Conservation (phyloP, 106 monocot genomes). For the Dioscorea alata region DNA sequence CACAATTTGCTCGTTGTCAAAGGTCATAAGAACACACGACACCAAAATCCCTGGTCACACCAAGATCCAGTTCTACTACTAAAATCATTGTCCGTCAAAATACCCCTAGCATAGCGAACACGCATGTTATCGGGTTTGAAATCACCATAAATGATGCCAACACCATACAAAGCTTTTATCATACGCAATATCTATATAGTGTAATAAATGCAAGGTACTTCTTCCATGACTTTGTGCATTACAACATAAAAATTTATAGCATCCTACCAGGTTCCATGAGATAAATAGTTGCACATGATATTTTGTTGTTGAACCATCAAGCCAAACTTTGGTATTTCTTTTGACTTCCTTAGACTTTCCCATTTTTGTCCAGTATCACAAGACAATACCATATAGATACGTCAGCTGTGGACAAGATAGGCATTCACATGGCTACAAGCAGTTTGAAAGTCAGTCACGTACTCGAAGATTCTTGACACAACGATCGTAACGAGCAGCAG, state of each 20-base stretch:
- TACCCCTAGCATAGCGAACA: slow-evolving; percentile 68
- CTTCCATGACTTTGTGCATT: slow-evolving; percentile 64
- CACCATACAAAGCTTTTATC: slow-evolving; percentile 67
- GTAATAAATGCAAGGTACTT: slow-evolving; percentile 85
- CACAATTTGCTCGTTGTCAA: slow-evolving; percentile 93
- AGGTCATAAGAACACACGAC: slow-evolving; percentile 79
- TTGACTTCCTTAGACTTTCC: too few relatives aligned
- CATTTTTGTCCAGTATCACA: too few relatives aligned
- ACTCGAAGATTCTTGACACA: too few relatives aligned
- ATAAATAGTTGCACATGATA: too few relatives aligned
- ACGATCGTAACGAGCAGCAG: too few relatives aligned
- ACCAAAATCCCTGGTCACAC: slow-evolving; percentile 81
- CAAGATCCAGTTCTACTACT: slow-evolving; percentile 43
- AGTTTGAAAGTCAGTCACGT: too few relatives aligned
- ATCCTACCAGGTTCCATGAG: slow-evolving; percentile 46
- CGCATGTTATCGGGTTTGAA: slow-evolving; percentile 96
- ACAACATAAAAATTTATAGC: slow-evolving; percentile 88
- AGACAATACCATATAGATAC: too few relatives aligned
- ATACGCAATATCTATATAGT: slow-evolving; percentile 86
- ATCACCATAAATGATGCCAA: slow-evolving; percentile 90
- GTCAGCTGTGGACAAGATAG: too few relatives aligned
- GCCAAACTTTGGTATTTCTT: too few relatives aligned
- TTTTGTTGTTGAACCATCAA: too few relatives aligned
- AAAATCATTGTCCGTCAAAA: slow-evolving; percentile 46
- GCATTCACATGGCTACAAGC: too few relatives aligned